Percentiles rank a stretch among this genome's conserved stretches.
These are phyloP conservation scores for Echeveria elegans DNA, from an alignment of 164 flowering plant genomes.

Conservation along the genomic window DNA sequence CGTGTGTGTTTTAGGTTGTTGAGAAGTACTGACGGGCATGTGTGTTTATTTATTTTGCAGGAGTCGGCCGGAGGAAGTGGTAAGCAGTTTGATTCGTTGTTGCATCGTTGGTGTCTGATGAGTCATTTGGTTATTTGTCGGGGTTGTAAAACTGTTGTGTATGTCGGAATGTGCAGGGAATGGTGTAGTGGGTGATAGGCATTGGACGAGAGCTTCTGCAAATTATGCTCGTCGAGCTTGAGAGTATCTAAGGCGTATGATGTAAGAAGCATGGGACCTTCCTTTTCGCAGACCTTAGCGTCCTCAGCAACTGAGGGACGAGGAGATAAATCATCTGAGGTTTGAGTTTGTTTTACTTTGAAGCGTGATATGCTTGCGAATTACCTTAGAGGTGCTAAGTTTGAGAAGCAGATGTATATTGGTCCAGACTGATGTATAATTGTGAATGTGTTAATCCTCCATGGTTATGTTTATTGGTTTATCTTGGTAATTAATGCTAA, in stretches of 20 bases:
- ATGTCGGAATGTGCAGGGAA: slow-evolving; percentile 21
- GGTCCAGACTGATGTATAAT: too few species aligned
- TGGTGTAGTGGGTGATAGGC: slow-evolving; percentile 12
- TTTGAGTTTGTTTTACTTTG: slow-evolving; percentile 11
- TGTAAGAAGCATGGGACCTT: slow-evolving; percentile 6
- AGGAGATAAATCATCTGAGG: slow-evolving; percentile 27
- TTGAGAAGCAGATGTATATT: background rate
- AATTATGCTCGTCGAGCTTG: slow-evolving; percentile 7
- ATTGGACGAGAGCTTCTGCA: slow-evolving; percentile 10
- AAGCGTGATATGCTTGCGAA: background rate
- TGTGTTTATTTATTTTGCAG: background rate
- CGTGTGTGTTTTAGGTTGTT: background rate
- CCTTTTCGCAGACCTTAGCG: slow-evolving; percentile 28
- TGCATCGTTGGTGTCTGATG: background rate
- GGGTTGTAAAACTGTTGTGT: background rate
- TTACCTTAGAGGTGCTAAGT: background rate
- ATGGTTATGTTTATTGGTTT: too few species aligned
- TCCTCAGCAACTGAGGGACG: slow-evolving; percentile 27
- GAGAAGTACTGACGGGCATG: background rate
- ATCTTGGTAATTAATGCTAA: background rate
- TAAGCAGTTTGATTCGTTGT: background rate
- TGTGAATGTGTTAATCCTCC: too few species aligned
- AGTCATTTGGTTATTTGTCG: too few species aligned
- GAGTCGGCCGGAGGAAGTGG: background rate
- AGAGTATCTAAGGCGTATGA: slow-evolving; percentile 11